Conservation (phyloP, 768 basidiomycete species). For the Serendipita sp. region DNA sequence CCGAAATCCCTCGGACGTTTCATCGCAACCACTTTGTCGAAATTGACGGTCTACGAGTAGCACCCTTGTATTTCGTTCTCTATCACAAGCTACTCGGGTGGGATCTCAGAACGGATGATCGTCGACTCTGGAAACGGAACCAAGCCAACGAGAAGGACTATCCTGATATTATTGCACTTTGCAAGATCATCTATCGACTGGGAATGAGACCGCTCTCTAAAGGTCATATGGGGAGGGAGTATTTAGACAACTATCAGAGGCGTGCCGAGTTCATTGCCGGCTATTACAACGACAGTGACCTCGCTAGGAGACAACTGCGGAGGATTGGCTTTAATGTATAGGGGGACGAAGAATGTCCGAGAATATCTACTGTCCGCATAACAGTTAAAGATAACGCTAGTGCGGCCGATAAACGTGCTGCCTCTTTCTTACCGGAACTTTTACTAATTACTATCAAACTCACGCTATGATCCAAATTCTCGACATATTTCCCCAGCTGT, state of each 20-base stretch:
- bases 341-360: neutral
- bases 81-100: conserved; percentile 2
- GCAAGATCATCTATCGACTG: neutral
- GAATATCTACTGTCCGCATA: too few relatives aligned
- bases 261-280: neutral
- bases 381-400: too few relatives aligned
- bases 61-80: neutral
- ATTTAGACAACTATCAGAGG: neutral
- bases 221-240: neutral
- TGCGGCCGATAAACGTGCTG: neutral
- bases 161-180: neutral
- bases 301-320: neutral
- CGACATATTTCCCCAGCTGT: too few relatives aligned
- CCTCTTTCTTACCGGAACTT: too few relatives aligned
- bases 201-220: neutral
- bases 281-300: neutral
- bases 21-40: neutral
- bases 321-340: neutral
- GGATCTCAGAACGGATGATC: neutral
- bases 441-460: too few relatives aligned
- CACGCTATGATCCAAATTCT: too few relatives aligned
- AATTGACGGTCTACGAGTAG: neutral
- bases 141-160: neutral
- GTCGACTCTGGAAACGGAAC: neutral
- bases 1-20: neutral